Evolutionary conservation across 2,329 filamentous ascomycete species (phyloP).

Genomic region (Zymoseptoria passerinii): DNA sequence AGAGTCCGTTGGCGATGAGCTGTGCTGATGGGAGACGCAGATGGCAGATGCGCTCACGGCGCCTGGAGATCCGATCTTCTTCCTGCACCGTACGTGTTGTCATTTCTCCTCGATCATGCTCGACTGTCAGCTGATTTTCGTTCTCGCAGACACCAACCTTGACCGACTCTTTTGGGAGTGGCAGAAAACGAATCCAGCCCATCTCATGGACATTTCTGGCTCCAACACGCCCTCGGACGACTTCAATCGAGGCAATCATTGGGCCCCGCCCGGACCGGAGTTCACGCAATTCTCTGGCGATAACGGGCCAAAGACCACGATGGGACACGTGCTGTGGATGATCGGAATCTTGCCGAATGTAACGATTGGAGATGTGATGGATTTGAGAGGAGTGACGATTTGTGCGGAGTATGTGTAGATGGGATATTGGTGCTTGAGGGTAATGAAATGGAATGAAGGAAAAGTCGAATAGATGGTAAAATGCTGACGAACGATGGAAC

Average conservation of each 20-base stretch:
- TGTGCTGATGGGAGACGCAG: not conserved
- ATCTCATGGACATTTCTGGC: slow-evolving; percentile 12
- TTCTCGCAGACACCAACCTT: slow-evolving; percentile 12
- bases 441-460: not conserved
- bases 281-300: slow-evolving; percentile 15
- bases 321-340: slow-evolving; percentile 17
- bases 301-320: slow-evolving; percentile 10
- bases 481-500: not conserved
- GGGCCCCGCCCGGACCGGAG: slow-evolving; percentile 15
- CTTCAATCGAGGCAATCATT: slow-evolving; percentile 12
- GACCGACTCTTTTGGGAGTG: slow-evolving; percentile 17
- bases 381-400: slow-evolving; percentile 6
- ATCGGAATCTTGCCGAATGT: slow-evolving; percentile 15
- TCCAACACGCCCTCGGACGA: slow-evolving; percentile 12
- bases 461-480: not conserved
- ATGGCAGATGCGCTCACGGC: slow-evolving; percentile 18
- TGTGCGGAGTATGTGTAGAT: slow-evolving; percentile 14
- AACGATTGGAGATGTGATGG: slow-evolving; percentile 15
- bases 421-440: not conserved
- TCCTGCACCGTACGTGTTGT: slow-evolving; percentile 11
- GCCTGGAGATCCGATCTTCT: slow-evolving; percentile 18
- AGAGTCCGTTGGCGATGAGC: not conserved
- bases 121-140: not conserved
- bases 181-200: slow-evolving; percentile 8
- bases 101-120: not conserved